Evolutionary conservation across 1,284 basidiomycete species (phyloP).

Genomic region (Coriolopsis trogii): DNA sequence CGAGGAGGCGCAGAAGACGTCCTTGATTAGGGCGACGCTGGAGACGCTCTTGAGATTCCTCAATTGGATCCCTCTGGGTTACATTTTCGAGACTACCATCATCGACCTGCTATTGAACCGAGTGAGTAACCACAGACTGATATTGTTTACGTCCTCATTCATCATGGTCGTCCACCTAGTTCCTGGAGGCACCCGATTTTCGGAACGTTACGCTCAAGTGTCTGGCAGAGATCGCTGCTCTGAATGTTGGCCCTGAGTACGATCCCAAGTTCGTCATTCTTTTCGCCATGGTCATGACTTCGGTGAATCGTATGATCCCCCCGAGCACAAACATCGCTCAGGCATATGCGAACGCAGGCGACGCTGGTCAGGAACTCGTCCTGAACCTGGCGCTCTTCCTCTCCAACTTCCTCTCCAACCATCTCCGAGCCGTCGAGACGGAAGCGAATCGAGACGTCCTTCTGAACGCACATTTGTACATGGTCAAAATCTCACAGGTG

Average conservation of each 20-base stretch:
- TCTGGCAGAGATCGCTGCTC: slow-evolving; percentile 93
- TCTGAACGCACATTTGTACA: slow-evolving; percentile 96
- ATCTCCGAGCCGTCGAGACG: slow-evolving; percentile 92
- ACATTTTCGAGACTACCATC: slow-evolving; percentile 98
- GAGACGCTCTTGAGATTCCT: slow-evolving; percentile 96
- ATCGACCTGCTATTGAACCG: slow-evolving; percentile 93
- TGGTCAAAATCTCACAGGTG: slow-evolving; percentile 98
- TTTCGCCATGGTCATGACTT: slow-evolving; percentile 98
- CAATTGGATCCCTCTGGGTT: slow-evolving; percentile 99
- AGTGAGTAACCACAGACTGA: slow-evolving; percentile 51
- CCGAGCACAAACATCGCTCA: slow-evolving; percentile 94
- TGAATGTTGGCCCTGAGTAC: slow-evolving; percentile 98
- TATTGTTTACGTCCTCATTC: not conserved
- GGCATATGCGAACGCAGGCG: slow-evolving; percentile 90
- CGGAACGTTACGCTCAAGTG: slow-evolving; percentile 98
- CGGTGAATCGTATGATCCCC: slow-evolving; percentile 96
- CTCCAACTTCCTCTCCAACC: slow-evolving; percentile 92
- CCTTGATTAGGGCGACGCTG: slow-evolving; percentile 93
- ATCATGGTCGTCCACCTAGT: slow-evolving; percentile 51
- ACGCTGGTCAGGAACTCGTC: slow-evolving; percentile 96
- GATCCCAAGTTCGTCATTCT: slow-evolving; percentile 98
- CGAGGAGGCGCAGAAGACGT: slow-evolving; percentile 97
- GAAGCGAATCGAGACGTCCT: slow-evolving; percentile 92
- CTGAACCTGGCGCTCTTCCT: slow-evolving; percentile 98
- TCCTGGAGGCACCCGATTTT: slow-evolving; percentile 97